Conservation (phyloP, 2,329 filamentous ascomycete species). For the Neofusicoccum laricinum region DNA sequence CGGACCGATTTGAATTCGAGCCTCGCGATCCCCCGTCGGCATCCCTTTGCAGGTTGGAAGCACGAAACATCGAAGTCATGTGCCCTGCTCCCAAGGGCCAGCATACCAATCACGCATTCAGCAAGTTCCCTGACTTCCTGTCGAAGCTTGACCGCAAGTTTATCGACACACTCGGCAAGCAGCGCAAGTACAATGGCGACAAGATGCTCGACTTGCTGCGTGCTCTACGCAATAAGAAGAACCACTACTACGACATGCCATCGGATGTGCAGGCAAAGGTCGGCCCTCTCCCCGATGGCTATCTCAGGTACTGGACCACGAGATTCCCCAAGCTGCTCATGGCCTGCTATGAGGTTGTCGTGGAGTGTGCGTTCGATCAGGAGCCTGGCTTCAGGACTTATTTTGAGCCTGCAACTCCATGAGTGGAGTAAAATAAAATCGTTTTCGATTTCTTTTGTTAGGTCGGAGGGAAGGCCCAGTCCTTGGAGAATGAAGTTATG, state of each 20-base stretch:
- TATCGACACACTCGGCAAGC: slow-evolving; percentile 85
- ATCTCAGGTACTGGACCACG: slow-evolving; percentile 78
- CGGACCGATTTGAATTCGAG: slow-evolving; percentile 94
- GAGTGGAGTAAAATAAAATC: neutral
- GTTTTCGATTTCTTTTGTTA: neutral
- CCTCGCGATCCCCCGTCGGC: slow-evolving; percentile 75
- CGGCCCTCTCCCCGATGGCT: slow-evolving; percentile 73
- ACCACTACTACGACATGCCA: slow-evolving; percentile 96
- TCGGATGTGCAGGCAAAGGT: slow-evolving; percentile 72
- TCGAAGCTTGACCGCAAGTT: slow-evolving; percentile 73
- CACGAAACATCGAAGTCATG: slow-evolving; percentile 44
- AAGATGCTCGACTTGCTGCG: slow-evolving; percentile 82
- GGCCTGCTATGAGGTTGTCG: slow-evolving; percentile 72
- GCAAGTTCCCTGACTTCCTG: slow-evolving; percentile 72
- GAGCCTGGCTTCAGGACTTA: slow-evolving; percentile 70
- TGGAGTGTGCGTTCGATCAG: slow-evolving; percentile 61
- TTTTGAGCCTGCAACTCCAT: slow-evolving; percentile 42
- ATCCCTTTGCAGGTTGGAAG: slow-evolving; percentile 60
- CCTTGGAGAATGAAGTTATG: neutral
- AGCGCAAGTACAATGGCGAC: slow-evolving; percentile 87
- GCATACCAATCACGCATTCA: slow-evolving; percentile 46
- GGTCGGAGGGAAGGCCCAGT: neutral
- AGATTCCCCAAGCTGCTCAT: slow-evolving; percentile 77
- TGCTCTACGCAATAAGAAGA: slow-evolving; percentile 91
- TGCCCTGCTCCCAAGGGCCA: neutral